Conservation (phyloP, 768 basidiomycete species). For the Dioszegia crocea region DNA sequence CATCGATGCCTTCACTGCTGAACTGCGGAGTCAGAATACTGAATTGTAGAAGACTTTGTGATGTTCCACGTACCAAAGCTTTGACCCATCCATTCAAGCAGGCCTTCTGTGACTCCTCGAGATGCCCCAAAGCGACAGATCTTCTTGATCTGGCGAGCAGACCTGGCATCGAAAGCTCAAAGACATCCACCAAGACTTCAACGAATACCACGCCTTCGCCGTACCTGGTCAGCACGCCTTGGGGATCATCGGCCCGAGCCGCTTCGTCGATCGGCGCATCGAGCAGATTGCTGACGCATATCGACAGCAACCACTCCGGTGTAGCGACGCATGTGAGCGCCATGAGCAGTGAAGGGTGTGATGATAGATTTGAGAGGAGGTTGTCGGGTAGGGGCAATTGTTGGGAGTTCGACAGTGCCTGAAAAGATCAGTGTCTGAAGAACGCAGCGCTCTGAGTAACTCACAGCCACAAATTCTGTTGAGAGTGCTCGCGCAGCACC, state of each 20-base stretch:
- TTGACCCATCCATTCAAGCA: slow-evolving; percentile 45
- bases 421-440: neutral
- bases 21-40: slow-evolving; percentile 26
- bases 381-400: slow-evolving; percentile 30
- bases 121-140: slow-evolving; percentile 16
- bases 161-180: slow-evolving; percentile 18
- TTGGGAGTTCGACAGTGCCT: slow-evolving; percentile 1
- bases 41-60: neutral
- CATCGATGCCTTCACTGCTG: slow-evolving; percentile 49
- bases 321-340: slow-evolving; percentile 7
- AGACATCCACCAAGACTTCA: slow-evolving; percentile 23
- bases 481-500: slow-evolving; percentile 23
- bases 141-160: slow-evolving; percentile 25
- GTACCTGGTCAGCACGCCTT: slow-evolving; percentile 40
- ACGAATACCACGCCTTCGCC: slow-evolving; percentile 39
- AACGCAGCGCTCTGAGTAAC: neutral
- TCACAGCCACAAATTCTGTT: slow-evolving; percentile 20
- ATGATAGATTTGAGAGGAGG: slow-evolving; percentile 26
- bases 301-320: slow-evolving; percentile 13
- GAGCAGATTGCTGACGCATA: slow-evolving; percentile 17
- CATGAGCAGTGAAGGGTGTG: slow-evolving; percentile 21
- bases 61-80: slow-evolving; percentile 34
- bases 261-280: slow-evolving; percentile 17
- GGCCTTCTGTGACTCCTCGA: slow-evolving; percentile 17
- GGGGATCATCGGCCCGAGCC: slow-evolving; percentile 41